Conservation (phyloP, 164 flowering plant species). For the Sextonia rubra region DNA sequence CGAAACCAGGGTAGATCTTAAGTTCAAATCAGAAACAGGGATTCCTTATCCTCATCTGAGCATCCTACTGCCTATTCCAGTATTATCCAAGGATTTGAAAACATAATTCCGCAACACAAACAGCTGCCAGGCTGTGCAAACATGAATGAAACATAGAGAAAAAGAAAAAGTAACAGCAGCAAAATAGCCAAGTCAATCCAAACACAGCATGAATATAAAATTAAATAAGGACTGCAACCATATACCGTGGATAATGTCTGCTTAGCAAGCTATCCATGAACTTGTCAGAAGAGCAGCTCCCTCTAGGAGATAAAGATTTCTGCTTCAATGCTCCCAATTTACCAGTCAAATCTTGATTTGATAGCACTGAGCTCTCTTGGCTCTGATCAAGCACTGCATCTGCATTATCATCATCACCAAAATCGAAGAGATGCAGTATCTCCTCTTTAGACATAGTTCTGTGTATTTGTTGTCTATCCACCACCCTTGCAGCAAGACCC, state of each 20-base stretch:
- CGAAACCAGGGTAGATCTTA: background rate
- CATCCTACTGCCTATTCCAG: background rate
- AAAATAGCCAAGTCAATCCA: background rate
- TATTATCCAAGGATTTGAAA: background rate
- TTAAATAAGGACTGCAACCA: background rate
- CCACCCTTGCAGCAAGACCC: slow-evolving; percentile 98
- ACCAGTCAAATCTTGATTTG: slow-evolving; percentile 12
- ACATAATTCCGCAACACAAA: background rate
- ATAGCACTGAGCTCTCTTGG: slow-evolving; percentile 25
- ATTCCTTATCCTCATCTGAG: background rate
- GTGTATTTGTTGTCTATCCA: slow-evolving; percentile 92
- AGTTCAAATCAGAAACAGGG: background rate
- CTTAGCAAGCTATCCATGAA: slow-evolving; percentile 71
- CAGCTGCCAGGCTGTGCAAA: background rate
- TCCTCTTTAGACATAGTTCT: slow-evolving; percentile 97
- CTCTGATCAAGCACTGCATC: slow-evolving; percentile 34
- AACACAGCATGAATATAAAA: background rate
- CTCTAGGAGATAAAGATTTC: slow-evolving; percentile 33
- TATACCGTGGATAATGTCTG: slow-evolving; percentile 72
- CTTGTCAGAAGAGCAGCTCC: slow-evolving; percentile 74
- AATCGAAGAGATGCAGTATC: slow-evolving; percentile 88
- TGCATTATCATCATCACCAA: slow-evolving; percentile 80
- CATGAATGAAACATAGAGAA: background rate
- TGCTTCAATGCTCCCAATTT: slow-evolving; percentile 32
- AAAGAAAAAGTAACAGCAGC: background rate